A percentile compares a stretch with the other conserved stretches of the same genome.
These are phyloP conservation scores for Russula sp. DNA, from an alignment of 768 basidiomycete species.

Conservation along the genomic window DNA sequence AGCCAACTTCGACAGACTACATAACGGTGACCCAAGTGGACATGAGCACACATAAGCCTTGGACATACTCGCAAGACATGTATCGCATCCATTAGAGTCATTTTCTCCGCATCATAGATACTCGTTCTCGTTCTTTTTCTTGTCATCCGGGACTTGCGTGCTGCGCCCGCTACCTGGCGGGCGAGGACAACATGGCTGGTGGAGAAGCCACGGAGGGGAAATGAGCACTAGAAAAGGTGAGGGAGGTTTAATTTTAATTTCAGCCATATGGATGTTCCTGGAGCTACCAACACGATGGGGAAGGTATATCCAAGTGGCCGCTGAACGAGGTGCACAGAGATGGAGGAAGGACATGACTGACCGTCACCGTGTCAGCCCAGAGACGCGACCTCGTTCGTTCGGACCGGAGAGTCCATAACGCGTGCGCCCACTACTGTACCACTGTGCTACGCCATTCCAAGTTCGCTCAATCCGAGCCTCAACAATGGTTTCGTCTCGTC, in stretches of 20 bases:
- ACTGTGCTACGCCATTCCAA: not conserved
- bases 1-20: slow-evolving; percentile 79
- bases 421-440: too few species aligned
- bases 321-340: not conserved
- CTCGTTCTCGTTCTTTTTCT: slow-evolving; percentile 44
- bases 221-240: slow-evolving; percentile 1
- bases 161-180: slow-evolving; percentile 47
- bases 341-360: slow-evolving; percentile 12
- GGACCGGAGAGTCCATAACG: not conserved
- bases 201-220: slow-evolving; percentile 43
- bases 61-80: slow-evolving; percentile 45
- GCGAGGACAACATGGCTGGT: slow-evolving; percentile 41
- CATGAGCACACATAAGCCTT: slow-evolving; percentile 29
- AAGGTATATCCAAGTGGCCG: not conserved
- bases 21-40: not conserved
- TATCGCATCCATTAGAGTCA: slow-evolving; percentile 60
- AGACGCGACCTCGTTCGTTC: not conserved
- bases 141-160: slow-evolving; percentile 45
- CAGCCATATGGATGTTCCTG: not conserved
- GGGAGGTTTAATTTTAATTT: not conserved
- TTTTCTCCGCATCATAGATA: slow-evolving; percentile 57
- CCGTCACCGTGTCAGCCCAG: not conserved
- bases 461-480: not conserved
- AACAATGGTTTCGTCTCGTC: slow-evolving; percentile 39
- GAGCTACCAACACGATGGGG: not conserved